Evolutionary conservation across 176 grass and related monocot genomes (phyloP).

Genomic region (Oropetium thomaeum): DNA sequence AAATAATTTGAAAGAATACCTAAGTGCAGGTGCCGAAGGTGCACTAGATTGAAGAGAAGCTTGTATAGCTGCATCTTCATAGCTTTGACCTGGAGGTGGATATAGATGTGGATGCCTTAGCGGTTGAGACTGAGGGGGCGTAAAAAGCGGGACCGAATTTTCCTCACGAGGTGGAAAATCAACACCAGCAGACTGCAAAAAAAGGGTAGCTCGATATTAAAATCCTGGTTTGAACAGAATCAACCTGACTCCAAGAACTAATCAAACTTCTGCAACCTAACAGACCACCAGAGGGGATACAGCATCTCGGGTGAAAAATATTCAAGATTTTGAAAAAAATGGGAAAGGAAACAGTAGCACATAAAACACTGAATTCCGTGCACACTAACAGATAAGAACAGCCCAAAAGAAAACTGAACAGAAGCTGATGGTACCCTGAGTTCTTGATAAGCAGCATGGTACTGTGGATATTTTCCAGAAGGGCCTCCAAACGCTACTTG

Average conservation of each 20-base stretch:
- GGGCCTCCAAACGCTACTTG: slow-evolving; percentile 99
- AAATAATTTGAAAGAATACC: slow-evolving; percentile 49
- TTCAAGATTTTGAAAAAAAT: not conserved
- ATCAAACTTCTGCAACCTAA: not conserved
- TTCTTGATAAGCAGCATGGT: slow-evolving; percentile 91
- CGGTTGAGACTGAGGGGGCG: slow-evolving; percentile 85
- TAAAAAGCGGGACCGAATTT: slow-evolving; percentile 73
- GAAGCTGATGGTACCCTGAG: slow-evolving; percentile 57
- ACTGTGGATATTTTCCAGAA: slow-evolving; percentile 78
- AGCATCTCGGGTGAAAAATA: not conserved
- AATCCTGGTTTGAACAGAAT: slow-evolving; percentile 17
- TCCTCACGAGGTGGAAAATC: slow-evolving; percentile 91
- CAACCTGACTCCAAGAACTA: not conserved
- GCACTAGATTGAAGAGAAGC: slow-evolving; percentile 74
- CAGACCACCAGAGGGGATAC: not conserved
- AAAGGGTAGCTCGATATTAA: slow-evolving; percentile 7
- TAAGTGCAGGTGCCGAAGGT: slow-evolving; percentile 48
- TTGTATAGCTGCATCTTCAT: slow-evolving; percentile 74
- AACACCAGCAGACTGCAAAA: slow-evolving; percentile 74
- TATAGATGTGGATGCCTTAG: slow-evolving; percentile 57
- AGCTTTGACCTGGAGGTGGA: slow-evolving; percentile 50
- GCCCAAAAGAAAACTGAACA: not conserved
- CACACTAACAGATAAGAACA: slow-evolving; percentile 20
- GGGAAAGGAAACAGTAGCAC: not conserved
- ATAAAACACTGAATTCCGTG: not conserved